Evolutionary conservation across 108 stramenopile genomes (phyloP).

Genomic region (Phaeodactylum tricornutum): DNA sequence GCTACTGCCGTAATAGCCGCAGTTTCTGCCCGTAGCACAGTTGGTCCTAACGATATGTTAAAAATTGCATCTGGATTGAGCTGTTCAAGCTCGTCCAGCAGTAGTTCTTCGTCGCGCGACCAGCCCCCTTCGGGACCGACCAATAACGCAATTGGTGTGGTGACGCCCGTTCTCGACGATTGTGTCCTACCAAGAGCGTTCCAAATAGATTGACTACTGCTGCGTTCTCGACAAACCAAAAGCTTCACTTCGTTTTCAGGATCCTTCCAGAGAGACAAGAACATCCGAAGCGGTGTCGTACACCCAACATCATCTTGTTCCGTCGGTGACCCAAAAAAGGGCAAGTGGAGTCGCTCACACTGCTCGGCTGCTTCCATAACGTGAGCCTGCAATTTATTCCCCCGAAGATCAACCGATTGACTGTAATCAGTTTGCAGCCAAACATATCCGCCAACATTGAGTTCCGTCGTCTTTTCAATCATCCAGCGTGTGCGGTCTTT

Average conservation of each 20-base stretch:
- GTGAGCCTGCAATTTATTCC: constrained; percentile 36
- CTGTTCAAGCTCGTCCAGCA: constrained; percentile 25
- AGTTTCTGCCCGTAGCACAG: constrained; percentile 67
- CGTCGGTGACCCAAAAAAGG: constrained; percentile 8
- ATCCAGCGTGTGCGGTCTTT: constrained; percentile 50
- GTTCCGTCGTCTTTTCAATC: constrained; percentile 73
- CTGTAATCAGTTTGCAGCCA: constrained; percentile 25
- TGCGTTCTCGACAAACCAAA: constrained; percentile 2
- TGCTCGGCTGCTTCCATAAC: constrained; percentile 77
- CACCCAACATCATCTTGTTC: background rate
- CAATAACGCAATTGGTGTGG: constrained; percentile 28
- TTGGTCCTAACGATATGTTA: constrained; percentile 59
- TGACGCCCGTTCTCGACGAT: too few species aligned
- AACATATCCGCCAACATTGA: constrained; percentile 36
- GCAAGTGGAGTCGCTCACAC: constrained; percentile 67
- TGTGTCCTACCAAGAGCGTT: too few species aligned
- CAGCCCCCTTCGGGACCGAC: constrained; percentile 84
- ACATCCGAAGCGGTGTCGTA: background rate
- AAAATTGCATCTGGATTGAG: constrained; percentile 9
- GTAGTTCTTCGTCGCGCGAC: constrained; percentile 48
- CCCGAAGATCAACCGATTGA: constrained; percentile 11
- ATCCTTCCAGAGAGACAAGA: background rate
- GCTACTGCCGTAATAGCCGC: constrained; percentile 55
- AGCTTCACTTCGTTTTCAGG: background rate
- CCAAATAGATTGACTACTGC: too few species aligned